Evolutionary conservation across 805 yeast species (phyloP), one percentile per base, ranked within the genome.

Genomic region (Candida xyloterini): DNA sequence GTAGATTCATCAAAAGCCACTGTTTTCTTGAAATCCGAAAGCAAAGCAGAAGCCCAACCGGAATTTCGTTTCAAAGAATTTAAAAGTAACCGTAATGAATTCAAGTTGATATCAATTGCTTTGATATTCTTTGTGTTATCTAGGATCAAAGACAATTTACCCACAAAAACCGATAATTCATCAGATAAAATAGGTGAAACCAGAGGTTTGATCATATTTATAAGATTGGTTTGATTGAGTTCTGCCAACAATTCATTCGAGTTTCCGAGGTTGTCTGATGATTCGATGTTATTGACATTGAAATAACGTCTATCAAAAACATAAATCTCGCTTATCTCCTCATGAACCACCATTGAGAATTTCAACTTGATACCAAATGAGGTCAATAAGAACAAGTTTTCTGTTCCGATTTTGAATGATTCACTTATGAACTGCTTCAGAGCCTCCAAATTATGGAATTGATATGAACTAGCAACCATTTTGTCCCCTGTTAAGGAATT

Each of bases 361-460:
- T 74, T 78, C 46, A 84, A 64, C 50, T 74, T 78, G 32, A 76
- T 70, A 0, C 90, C 90, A 56, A 74, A 79, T 1, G 88, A 77
- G 2, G 88, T 71, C 27, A 84, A 59, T 10, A 84, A 62, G 47
- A 83, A 68, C 30, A 72, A 49, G 36, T 70, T 68, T 18, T 59
- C 65, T 1, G 48, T 25, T 0, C 74, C 68, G 1, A 76, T 72
- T 30, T 51, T 51, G 57, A 76, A 68, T 27, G 67, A 61, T 4
- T 61, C 56, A 6, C 66, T 43, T 15, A 76, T 65, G 46, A 63
- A 70, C 21, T 54, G 61, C 46, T 67, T 70, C 23, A 76, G 54
- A 15, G 70, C 63, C 28, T 72, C 73, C 35, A 73, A 47, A 4
- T 66, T 58, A 36, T 60, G 59, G 49, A 73, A 73, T 26, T 57